Conservation (phyloP, 306 rosid genomes). For the Casuarina equisetifolia region DNA sequence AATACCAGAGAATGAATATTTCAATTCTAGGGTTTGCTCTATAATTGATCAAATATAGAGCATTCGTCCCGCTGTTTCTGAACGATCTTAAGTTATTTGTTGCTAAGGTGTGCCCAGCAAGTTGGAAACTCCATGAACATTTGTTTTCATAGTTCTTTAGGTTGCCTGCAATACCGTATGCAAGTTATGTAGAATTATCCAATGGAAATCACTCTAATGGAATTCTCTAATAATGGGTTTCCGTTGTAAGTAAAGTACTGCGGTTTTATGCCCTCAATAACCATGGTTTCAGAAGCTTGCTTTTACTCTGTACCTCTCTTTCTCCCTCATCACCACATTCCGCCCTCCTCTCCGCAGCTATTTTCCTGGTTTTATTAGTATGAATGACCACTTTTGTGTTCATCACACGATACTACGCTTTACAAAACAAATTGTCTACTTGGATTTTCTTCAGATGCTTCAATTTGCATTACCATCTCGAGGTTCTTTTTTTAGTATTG, state of each 20-base stretch:
- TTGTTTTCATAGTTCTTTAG: conserved; percentile 4
- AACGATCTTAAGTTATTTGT: background rate
- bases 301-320: background rate
- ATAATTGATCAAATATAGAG: background rate
- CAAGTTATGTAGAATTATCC: background rate
- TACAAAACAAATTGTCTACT: no score
- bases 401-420: no score
- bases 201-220: no score
- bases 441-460: no score
- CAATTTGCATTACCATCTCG: no score
- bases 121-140: conserved; percentile 3
- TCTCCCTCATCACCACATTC: background rate
- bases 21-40: conserved; percentile 41
- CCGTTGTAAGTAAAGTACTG: background rate
- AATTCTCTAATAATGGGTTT: background rate
- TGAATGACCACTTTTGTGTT: no score
- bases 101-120: conserved; percentile 8
- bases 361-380: no score
- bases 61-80: background rate
- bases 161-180: background rate
- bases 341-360: background rate
- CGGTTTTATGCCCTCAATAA: background rate
- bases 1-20: conserved; percentile 58
- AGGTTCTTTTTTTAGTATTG: no score
- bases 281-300: background rate